phyloP scores from a whole-genome alignment of 371 early-diverging fungal genomes.

The Mortierella polycephala region DNA sequence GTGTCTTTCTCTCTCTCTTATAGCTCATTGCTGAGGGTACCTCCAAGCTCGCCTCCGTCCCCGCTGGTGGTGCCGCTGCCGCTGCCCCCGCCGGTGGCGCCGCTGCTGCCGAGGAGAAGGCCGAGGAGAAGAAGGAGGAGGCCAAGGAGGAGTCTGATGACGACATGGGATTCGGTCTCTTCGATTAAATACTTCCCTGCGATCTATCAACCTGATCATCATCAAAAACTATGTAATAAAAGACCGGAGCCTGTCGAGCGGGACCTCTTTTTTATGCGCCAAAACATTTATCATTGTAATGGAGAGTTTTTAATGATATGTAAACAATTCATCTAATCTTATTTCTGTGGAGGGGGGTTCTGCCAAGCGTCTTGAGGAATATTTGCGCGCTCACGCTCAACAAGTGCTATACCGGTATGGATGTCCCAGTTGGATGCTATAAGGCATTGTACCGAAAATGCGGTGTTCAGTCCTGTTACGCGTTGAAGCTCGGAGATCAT shows the following conservation, averaged over 20 bases:
- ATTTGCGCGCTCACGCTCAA: slow-evolving; percentile 32
- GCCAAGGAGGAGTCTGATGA: slow-evolving; percentile 69
- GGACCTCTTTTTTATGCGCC: no score
- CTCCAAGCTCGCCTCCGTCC: slow-evolving; percentile 94
- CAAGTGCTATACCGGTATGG: slow-evolving; percentile 10
- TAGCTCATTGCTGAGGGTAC: slow-evolving; percentile 91
- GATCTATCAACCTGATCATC: slow-evolving; percentile 20
- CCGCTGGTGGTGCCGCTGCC: slow-evolving; percentile 87
- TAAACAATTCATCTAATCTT: no score
- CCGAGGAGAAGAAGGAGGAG: slow-evolving; percentile 61
- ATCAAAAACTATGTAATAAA: not conserved
- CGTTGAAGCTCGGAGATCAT: slow-evolving; percentile 22
- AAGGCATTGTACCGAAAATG: slow-evolving; percentile 30
- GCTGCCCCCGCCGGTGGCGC: slow-evolving; percentile 58
- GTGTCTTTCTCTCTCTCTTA: not conserved
- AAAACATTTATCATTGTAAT: no score
- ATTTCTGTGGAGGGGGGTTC: slow-evolving; percentile 6
- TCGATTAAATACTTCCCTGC: slow-evolving; percentile 58
- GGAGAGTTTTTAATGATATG: no score
- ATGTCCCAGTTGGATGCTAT: slow-evolving; percentile 26
- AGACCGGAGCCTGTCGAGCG: not conserved
- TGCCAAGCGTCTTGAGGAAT: slow-evolving; percentile 33
- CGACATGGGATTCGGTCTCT: slow-evolving; percentile 69
- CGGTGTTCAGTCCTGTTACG: slow-evolving; percentile 21
- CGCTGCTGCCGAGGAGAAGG: slow-evolving; percentile 53